Evolutionary conservation across 306 rosid genomes (phyloP), one percentile per base, ranked within the genome.

Genomic region (Cicer judaicum): DNA sequence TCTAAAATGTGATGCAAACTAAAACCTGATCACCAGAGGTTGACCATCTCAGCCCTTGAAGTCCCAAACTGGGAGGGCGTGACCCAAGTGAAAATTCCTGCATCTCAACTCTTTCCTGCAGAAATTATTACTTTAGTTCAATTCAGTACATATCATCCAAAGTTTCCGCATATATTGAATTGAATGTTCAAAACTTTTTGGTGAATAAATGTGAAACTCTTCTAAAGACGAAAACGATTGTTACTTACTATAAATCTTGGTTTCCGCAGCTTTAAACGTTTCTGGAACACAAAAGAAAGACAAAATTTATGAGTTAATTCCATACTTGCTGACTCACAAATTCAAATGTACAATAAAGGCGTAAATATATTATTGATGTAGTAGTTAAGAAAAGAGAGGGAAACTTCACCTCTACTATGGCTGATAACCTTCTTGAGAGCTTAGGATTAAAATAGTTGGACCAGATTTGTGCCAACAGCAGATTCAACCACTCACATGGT

Each of bases 401-500:
- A 72, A 64, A 48, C 19, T 78, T 83, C 76, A 91, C 98, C 97
- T 91, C 91, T 19, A 94, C 87, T 48, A 87, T 79, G 47, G 91
- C 68, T 18, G 93, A 81, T 79, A 94, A 85, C 76, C 84, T 88
- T 19, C 1, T 55, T 4, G 98, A 91, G 40, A 94, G 86, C 87
- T 88, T 94, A 19, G 95, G 93, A 72, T 72, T 79, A 72, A 88
- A 75, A 66, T 75, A 84, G 79, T 80, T 81, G 19, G 88, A 81
- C 98, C 98, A 94, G 78, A 90, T 60, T 85, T 94, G 93, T 14
- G 74, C 78, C 81, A 91, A 47, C 44, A 94, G 80, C 80, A 77
- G 85, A 80, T 94, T 94, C 81, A 94, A 69, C 98, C 98, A 91
- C 56, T 94, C 93, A 70, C 91, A 88, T 43, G 84, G 98, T 87